Conservation (phyloP, 73 alveolate species). For the Effrenium voratum region DNA sequence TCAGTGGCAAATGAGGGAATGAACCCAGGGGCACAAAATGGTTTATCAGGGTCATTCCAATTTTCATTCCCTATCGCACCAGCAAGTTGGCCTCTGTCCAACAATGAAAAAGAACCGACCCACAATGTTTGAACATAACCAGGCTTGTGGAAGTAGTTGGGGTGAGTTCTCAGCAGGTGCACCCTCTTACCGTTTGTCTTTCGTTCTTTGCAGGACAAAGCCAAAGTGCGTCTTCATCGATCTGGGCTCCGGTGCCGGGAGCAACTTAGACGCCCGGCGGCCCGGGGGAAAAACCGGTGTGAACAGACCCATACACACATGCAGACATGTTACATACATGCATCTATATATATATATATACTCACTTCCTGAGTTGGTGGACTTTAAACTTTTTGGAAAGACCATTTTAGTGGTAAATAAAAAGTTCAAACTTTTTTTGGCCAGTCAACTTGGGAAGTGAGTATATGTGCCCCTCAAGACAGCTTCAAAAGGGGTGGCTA, state of each 20-base stretch:
- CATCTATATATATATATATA: too few relatives aligned
- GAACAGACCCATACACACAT: too few relatives aligned
- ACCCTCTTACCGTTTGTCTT: not conserved
- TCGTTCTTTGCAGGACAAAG: not conserved
- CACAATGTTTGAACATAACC: too few relatives aligned
- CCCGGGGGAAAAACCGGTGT: not conserved
- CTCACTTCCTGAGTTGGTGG: too few relatives aligned
- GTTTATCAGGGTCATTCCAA: not conserved
- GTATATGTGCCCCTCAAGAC: too few relatives aligned
- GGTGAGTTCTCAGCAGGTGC: not conserved
- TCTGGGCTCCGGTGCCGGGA: slow-evolving; percentile 68
- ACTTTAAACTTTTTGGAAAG: too few relatives aligned
- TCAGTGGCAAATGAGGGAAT: too few relatives aligned
- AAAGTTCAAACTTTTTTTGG: not conserved
- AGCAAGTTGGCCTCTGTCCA: not conserved
- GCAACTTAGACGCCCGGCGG: not conserved
- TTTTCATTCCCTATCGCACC: not conserved
- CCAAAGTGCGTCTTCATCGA: slow-evolving; percentile 75
- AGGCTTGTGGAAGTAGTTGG: too few relatives aligned
- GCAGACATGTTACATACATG: too few relatives aligned
- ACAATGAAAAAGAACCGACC: too few relatives aligned
- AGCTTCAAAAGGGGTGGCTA: too few relatives aligned
- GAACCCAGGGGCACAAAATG: not conserved
- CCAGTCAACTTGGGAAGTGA: not conserved
- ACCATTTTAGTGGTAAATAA: not conserved